These are phyloP conservation scores for Hortiboletus flavorubellus DNA, from an alignment of 768 basidiomycete species.

Conservation along the genomic window DNA sequence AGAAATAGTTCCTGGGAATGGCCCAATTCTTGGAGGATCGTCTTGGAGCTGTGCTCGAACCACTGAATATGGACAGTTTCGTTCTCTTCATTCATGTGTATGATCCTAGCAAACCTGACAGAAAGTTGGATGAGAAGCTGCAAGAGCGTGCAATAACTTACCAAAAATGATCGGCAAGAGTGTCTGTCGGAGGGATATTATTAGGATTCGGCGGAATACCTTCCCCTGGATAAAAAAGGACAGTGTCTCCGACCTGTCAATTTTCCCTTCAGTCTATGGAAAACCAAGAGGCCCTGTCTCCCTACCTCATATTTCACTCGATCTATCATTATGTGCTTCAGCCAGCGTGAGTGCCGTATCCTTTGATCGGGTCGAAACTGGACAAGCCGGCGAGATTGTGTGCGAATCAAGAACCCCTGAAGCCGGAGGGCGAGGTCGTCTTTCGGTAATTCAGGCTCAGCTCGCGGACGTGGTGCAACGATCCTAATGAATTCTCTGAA, in stretches of 20 bases:
- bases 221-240: constrained; percentile 46
- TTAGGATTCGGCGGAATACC: constrained; percentile 34
- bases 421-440: constrained; percentile 18
- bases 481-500: constrained; percentile 56
- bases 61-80: constrained; percentile 63
- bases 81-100: constrained; percentile 45
- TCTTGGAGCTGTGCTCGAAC: constrained; percentile 68
- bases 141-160: constrained; percentile 21
- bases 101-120: constrained; percentile 65
- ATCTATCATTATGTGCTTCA: constrained; percentile 43
- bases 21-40: constrained; percentile 56
- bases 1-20: constrained; percentile 66
- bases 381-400: constrained; percentile 10
- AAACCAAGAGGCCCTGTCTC: not conserved
- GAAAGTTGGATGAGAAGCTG: not conserved
- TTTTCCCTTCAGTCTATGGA: not conserved
- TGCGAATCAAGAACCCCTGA: constrained; percentile 20
- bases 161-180: constrained; percentile 65
- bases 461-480: constrained; percentile 42
- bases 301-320: constrained; percentile 42
- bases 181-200: constrained; percentile 37
- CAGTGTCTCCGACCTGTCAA: constrained; percentile 58
- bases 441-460: constrained; percentile 11
- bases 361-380: constrained; percentile 32
- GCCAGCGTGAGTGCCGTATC: constrained; percentile 34